phyloP scores from a whole-genome alignment of 805 yeast species.

The Ogataea zsoltii region DNA sequence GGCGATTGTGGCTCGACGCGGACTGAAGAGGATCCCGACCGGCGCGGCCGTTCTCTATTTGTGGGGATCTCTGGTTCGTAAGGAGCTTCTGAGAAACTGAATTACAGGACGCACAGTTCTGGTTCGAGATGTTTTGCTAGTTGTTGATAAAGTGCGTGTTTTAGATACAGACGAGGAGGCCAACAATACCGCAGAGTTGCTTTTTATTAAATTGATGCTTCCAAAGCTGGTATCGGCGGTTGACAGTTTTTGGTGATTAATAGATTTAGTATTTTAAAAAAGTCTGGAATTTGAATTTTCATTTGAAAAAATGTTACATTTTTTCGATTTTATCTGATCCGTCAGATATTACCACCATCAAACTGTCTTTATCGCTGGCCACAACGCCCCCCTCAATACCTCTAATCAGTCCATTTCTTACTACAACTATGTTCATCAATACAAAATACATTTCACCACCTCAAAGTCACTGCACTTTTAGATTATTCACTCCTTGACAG shows the following conservation, averaged over 20 bases:
- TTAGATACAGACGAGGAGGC: neutral
- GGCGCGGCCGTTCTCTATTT: conserved; percentile 55
- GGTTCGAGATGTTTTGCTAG: neutral
- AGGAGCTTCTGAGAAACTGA: conserved; percentile 9
- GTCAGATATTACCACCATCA: no score
- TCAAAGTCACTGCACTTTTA: no score
- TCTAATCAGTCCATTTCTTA: no score
- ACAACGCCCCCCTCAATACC: no score
- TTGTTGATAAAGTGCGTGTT: neutral
- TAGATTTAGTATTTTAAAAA: no score
- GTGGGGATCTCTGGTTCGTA: conserved; percentile 39
- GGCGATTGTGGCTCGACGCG: conserved; percentile 78
- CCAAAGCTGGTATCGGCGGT: no score
- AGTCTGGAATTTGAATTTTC: no score
- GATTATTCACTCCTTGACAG: conserved; percentile 19
- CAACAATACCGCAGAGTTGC: neutral
- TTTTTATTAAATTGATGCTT: neutral
- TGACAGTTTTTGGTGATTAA: no score
- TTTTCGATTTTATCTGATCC: no score
- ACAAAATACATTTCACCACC: neutral
- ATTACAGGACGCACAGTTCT: no score
- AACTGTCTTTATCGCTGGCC: no score
- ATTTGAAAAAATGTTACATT: no score
- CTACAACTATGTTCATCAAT: neutral
- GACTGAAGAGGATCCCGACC: conserved; percentile 49